Conservation (phyloP, 257 asterid genomes). For the Phtheirospermum japonicum region DNA sequence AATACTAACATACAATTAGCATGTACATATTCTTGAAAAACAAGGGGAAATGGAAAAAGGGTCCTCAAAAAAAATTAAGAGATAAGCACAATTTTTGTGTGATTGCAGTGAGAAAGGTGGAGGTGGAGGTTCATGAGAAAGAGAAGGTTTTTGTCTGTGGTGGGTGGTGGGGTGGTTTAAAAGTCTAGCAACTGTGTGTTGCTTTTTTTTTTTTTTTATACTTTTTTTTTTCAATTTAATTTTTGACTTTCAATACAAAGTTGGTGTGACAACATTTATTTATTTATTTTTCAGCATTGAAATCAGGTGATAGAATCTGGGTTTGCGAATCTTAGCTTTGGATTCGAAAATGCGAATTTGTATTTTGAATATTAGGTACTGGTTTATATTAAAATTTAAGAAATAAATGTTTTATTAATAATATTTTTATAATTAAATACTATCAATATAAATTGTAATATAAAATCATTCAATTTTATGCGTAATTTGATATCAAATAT, state of each 20-base stretch:
- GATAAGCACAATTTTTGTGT: conserved; percentile 24
- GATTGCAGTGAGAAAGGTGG: conserved; percentile 21
- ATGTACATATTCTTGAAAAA: conserved; percentile 17
- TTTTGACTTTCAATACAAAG: conserved; percentile 23
- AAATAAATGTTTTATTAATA: too few relatives aligned
- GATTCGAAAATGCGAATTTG: too few relatives aligned
- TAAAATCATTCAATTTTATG: too few relatives aligned
- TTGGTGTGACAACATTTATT: conserved; percentile 23
- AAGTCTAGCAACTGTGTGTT: conserved; percentile 22
- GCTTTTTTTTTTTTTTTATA: neutral
- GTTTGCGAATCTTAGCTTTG: conserved; percentile 16
- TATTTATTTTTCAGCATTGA: conserved; percentile 21
- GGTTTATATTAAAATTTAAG: too few relatives aligned
- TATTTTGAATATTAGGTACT: too few relatives aligned
- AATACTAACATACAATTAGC: neutral
- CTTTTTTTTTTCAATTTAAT: neutral
- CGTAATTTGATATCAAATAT: too few relatives aligned
- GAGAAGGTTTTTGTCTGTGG: conserved; percentile 29
- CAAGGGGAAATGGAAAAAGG: conserved; percentile 1
- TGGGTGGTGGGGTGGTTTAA: conserved; percentile 25
- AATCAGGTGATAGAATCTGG: conserved; percentile 21
- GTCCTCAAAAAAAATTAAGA: conserved; percentile 16
- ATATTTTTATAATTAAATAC: too few relatives aligned
- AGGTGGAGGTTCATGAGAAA: conserved; percentile 7
- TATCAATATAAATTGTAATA: too few relatives aligned